A percentile compares a stretch with the other conserved stretches of the same genome.
phyloP scores from a whole-genome alignment of 305 asterid species.

The Plantago coronopus region DNA sequence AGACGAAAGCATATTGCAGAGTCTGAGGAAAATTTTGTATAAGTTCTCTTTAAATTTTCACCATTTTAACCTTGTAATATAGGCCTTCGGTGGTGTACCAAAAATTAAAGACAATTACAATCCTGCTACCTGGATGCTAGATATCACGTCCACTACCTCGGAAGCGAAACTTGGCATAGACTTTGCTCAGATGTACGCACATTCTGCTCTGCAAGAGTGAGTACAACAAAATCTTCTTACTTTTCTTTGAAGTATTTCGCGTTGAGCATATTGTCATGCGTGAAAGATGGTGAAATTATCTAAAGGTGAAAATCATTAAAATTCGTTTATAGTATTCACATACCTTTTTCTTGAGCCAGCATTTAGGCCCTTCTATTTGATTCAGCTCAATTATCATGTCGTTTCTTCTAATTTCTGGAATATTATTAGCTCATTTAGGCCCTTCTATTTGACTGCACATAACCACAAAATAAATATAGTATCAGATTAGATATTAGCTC shows the following conservation, averaged over 20 bases:
- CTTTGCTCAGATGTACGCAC: constrained; percentile 47
- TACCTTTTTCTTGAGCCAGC: no score
- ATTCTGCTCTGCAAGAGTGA: constrained; percentile 45
- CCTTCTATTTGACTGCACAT: no score
- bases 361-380: no score
- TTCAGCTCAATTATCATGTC: no score
- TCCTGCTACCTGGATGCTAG: constrained; percentile 65
- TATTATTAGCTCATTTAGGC: no score
- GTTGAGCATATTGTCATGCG: neutral
- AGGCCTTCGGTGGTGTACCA: constrained; percentile 54
- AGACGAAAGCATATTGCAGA: neutral
- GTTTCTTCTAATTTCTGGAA: no score
- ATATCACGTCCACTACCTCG: constrained; percentile 43
- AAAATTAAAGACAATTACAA: constrained; percentile 45
- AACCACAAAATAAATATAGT: neutral
- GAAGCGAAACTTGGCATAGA: constrained; percentile 46
- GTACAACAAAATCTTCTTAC: constrained; percentile 18
- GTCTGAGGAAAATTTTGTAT: neutral
- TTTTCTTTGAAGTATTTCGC: neutral
- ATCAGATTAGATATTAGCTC: neutral
- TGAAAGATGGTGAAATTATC: neutral
- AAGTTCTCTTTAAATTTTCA: constrained; percentile 1
- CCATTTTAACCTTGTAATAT: neutral
- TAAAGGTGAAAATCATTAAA: no score
- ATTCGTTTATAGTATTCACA: no score